phyloP scores from a whole-genome alignment of 2,329 filamentous ascomycete species.

The Lachnellula hyalina region DNA sequence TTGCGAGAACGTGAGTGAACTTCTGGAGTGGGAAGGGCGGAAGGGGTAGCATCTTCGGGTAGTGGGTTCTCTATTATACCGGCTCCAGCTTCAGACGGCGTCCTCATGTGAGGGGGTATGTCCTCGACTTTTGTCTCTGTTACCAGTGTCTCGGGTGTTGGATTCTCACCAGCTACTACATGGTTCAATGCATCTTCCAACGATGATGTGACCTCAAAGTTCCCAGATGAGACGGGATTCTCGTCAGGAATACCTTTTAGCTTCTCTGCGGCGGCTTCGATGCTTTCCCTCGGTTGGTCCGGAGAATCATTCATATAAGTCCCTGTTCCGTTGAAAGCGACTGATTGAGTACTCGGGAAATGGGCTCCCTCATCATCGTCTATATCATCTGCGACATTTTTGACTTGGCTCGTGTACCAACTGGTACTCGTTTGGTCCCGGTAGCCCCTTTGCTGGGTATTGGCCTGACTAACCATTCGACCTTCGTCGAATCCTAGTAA shows the following conservation, averaged over 20 bases:
- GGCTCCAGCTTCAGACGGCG: not conserved
- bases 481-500: slow-evolving; percentile 60
- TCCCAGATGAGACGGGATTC: slow-evolving; percentile 17
- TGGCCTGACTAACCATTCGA: slow-evolving; percentile 61
- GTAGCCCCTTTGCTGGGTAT: slow-evolving; percentile 60
- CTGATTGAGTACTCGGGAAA: slow-evolving; percentile 21
- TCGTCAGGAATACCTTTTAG: slow-evolving; percentile 1
- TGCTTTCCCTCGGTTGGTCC: slow-evolving; percentile 4
- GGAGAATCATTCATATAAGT: slow-evolving; percentile 1
- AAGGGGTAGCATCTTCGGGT: not conserved
- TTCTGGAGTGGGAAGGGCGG: not conserved
- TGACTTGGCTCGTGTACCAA: slow-evolving; percentile 75
- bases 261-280: not conserved
- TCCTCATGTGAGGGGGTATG: not conserved
- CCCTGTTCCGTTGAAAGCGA: slow-evolving; percentile 10
- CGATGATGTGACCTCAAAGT: slow-evolving; percentile 30
- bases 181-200: slow-evolving; percentile 30
- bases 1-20: slow-evolving; percentile 1
- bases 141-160: not conserved
- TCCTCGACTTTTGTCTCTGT: not conserved
- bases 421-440: slow-evolving; percentile 74
- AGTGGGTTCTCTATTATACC: not conserved
- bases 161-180: slow-evolving; percentile 4
- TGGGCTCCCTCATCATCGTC: slow-evolving; percentile 38
- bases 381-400: slow-evolving; percentile 36